Evolutionary conservation across 352 stramenopile species (phyloP).

Genomic region (Globisporangium rhizosaccharum): DNA sequence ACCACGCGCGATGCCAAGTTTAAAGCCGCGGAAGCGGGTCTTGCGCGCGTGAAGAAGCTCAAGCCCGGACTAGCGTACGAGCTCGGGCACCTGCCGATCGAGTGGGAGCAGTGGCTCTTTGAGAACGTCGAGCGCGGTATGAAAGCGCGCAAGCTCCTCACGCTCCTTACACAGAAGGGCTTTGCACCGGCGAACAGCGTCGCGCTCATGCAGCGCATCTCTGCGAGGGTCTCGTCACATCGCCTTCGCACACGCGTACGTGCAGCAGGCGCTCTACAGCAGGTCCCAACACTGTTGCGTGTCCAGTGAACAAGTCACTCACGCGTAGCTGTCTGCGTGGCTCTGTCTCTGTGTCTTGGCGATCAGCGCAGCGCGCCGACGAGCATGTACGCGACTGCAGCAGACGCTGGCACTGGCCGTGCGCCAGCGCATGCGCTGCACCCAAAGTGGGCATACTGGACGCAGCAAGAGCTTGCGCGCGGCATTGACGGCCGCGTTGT

Average conservation of each 20-base stretch:
- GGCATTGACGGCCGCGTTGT: constrained; percentile 59
- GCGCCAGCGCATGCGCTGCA: constrained; percentile 27
- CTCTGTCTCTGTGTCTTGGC: not conserved
- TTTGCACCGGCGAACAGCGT: constrained; percentile 49
- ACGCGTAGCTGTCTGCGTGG: not conserved
- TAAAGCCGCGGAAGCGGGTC: constrained; percentile 46
- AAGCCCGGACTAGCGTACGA: constrained; percentile 57
- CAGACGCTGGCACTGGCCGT: not conserved
- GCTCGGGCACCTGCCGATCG: constrained; percentile 34
- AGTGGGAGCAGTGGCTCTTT: constrained; percentile 60
- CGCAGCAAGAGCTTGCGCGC: constrained; percentile 47
- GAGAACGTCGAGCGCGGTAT: constrained; percentile 52
- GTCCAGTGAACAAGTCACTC: not conserved
- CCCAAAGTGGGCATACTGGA: constrained; percentile 62
- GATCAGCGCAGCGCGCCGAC: constrained; percentile 31
- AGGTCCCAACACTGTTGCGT: not conserved
- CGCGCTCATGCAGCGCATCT: constrained; percentile 64
- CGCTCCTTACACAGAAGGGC: constrained; percentile 47
- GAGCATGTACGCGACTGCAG: constrained; percentile 30
- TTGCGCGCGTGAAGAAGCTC: constrained; percentile 51
- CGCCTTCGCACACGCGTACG: constrained; percentile 39
- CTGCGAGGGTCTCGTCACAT: constrained; percentile 40
- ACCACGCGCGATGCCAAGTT: constrained; percentile 73
- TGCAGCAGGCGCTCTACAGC: not conserved
- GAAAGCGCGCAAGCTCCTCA: constrained; percentile 44